phyloP scores from a whole-genome alignment of 2,329 filamentous ascomycete genomes.

The Arthroderma sp. region DNA sequence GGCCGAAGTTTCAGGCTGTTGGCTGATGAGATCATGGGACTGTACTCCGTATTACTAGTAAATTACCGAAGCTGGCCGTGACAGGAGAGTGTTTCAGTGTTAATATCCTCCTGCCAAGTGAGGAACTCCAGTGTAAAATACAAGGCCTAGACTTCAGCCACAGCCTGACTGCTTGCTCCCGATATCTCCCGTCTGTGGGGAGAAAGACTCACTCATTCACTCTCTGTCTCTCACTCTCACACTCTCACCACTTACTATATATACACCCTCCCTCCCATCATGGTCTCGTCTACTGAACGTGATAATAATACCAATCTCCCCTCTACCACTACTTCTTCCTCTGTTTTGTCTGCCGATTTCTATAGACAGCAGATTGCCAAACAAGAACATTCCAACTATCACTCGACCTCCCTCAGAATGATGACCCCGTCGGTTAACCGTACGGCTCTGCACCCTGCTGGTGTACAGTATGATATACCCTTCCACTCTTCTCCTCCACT shows the following conservation, averaged over 20 bases:
- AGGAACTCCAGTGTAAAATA: no score
- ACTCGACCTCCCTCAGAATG: constrained; percentile 44
- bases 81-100: no score
- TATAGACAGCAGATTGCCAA: constrained; percentile 44
- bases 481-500: constrained; percentile 9
- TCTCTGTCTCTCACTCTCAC: no score
- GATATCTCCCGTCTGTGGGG: no score
- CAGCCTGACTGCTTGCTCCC: no score
- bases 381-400: constrained; percentile 46
- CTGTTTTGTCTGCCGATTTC: constrained; percentile 41
- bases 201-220: no score
- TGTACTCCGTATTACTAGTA: no score
- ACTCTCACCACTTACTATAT: constrained; percentile 18
- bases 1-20: no score
- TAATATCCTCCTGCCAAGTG: no score
- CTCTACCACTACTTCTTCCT: constrained; percentile 14
- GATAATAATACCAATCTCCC: background rate
- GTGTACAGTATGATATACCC: constrained; percentile 61
- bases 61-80: no score
- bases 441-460: constrained; percentile 78
- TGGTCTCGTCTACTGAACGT: background rate
- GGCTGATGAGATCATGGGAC: no score
- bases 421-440: constrained; percentile 61
- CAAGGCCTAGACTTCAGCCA: no score
- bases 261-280: constrained; percentile 27